These are phyloP conservation scores for Candida incommunis DNA, from an alignment of 805 yeast genomes.

Conservation along the genomic window DNA sequence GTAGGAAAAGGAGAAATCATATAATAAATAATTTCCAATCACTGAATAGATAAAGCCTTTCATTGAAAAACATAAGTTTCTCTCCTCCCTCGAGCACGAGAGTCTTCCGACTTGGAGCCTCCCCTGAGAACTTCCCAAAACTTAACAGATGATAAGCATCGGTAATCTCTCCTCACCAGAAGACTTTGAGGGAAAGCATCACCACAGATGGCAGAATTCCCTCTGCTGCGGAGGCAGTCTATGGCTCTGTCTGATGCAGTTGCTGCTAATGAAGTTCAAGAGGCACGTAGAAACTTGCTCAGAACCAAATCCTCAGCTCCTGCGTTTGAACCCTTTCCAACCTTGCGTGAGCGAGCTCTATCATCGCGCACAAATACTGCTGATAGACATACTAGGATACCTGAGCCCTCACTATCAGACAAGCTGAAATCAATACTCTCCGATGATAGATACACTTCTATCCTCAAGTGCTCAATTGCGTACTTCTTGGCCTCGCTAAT, in stretches of 20 bases:
- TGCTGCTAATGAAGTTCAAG: neutral
- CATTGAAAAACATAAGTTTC: no score
- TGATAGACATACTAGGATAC: no score
- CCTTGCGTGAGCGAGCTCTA: neutral
- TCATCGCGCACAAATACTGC: no score
- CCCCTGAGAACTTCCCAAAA: no score
- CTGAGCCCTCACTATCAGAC: conserved; percentile 2
- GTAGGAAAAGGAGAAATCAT: no score
- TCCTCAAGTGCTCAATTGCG: conserved; percentile 56
- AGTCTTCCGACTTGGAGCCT: no score
- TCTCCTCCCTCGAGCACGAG: no score
- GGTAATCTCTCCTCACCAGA: no score
- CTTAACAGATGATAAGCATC: no score
- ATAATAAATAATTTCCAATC: no score
- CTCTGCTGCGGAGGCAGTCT: conserved; percentile 1
- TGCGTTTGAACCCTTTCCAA: neutral
- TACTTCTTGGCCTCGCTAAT: conserved; percentile 61
- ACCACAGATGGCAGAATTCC: neutral
- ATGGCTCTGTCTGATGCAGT: neutral
- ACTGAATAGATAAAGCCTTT: no score
- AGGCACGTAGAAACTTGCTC: neutral
- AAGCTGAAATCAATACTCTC: conserved; percentile 5
- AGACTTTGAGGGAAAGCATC: no score
- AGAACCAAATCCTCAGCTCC: neutral
- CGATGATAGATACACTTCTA: conserved; percentile 4